Evolutionary conservation across 306 rosid species (phyloP), one percentile per base, ranked within the genome.

Genomic region (Rosa rugosa): DNA sequence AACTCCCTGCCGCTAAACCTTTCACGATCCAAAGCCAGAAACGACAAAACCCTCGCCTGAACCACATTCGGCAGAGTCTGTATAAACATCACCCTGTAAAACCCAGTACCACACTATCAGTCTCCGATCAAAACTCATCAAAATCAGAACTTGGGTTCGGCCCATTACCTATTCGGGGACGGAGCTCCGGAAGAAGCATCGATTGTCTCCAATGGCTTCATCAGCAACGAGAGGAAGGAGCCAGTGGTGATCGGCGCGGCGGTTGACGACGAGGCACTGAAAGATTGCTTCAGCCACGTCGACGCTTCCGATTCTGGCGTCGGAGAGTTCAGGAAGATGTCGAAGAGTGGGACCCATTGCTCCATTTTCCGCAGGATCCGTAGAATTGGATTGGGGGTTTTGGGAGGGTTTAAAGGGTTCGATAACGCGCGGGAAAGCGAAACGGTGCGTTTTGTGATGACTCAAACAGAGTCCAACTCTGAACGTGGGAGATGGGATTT

Each of bases 221-320:
- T 81, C 16, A 85, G 79, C 81, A 85, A 46, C 27, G 85, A 81
- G 27, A 85, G 79, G 78, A 85, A 80, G 13, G 86, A 40, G 47
- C 77, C 74, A 3, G 82, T 79, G 50, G 84, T 81, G 12, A 75
- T 78, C 34, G 83, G 85, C 53, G 81, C 4, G 20, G 75, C 11
- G 18, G 82, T 36, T 18, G 88, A 44, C 8, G 78, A 77, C 2
- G 77, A 73, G 57, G 83, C 60, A 12, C 77, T 72, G 78, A 81
- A 81, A 56, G 81, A 79, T 10, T 40, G 83, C 51, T 47, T 79
- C 3, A 85, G 50, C 88, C 88, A 85, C 17, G 25, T 77, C 50
- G 83, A 85, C 11, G 83, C 88, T 75, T 85, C 83, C 45, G 73
- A 71, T 75, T 85, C 85, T 2, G 88, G 88, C 10, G 79, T n/a